Evolutionary conservation across 345 rosid genomes (phyloP).

Genomic region (Salix arbutifolia): DNA sequence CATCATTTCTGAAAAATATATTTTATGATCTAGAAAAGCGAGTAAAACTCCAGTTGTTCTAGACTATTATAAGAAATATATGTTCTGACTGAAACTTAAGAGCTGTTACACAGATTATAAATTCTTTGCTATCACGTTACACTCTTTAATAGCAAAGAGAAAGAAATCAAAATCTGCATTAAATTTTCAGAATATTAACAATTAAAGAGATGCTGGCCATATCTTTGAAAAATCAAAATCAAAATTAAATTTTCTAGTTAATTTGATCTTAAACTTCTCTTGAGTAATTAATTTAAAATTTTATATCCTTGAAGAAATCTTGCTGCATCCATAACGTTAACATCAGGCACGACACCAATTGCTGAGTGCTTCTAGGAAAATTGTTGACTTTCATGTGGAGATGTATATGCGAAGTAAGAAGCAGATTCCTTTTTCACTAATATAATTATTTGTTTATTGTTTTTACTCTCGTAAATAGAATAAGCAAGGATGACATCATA

Average conservation of each 20-base stretch:
- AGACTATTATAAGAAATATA: fast-evolving
- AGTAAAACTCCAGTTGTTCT: fast-evolving
- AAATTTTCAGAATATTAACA: too few species aligned
- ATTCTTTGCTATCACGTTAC: too few species aligned
- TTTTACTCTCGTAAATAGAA: not conserved
- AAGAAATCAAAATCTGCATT: too few species aligned
- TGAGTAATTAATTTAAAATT: too few species aligned
- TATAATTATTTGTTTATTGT: not conserved
- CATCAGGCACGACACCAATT: not conserved
- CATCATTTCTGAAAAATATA: too few species aligned
- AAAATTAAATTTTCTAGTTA: too few species aligned
- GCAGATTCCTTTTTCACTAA: not conserved
- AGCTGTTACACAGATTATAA: fast-evolving
- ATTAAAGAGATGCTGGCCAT: too few species aligned
- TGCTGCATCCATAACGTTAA: not conserved
- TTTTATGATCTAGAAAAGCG: too few species aligned
- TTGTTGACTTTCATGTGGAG: not conserved
- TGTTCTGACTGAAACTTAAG: too few species aligned
- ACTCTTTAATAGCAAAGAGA: fast-evolving
- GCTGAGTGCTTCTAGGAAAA: not conserved
- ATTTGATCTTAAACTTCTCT: too few species aligned
- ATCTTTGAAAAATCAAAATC: too few species aligned
- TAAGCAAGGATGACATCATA: not conserved
- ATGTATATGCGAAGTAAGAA: not conserved
- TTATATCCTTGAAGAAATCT: too few species aligned